Evolutionary conservation across 805 yeast species (phyloP).

Genomic region (Lachancea meyersii): DNA sequence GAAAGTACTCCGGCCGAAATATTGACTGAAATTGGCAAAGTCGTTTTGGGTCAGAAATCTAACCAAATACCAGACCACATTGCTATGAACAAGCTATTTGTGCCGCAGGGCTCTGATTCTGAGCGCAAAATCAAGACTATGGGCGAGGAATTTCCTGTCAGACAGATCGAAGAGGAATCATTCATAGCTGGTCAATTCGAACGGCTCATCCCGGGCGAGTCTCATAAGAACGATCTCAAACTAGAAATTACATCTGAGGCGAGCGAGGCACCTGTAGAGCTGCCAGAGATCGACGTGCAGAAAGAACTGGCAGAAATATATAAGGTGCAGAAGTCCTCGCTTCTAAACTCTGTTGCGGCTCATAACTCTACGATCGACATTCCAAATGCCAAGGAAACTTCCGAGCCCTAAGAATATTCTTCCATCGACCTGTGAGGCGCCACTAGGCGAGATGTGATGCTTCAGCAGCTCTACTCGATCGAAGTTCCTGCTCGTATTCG

Average conservation of each 20-base stretch:
- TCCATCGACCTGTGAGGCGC: not conserved
- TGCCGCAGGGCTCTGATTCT: conserved; percentile 50
- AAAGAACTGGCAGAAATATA: conserved; percentile 5
- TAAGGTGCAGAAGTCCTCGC: conserved; percentile 5
- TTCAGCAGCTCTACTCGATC: not conserved
- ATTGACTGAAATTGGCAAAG: conserved; percentile 1
- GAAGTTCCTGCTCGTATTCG: not conserved
- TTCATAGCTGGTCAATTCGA: conserved; percentile 4
- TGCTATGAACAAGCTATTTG: conserved; percentile 24
- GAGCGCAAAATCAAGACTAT: conserved; percentile 43
- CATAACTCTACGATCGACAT: not conserved
- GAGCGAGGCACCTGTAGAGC: not conserved
- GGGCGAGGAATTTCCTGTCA: conserved; percentile 32
- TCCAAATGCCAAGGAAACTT: not conserved
- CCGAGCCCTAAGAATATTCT: not conserved
- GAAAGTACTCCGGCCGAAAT: not conserved
- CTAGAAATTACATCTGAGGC: not conserved
- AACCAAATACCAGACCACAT: conserved; percentile 13
- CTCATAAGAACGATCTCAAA: not conserved
- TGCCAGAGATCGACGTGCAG: conserved; percentile 5
- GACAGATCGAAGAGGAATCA: conserved; percentile 3
- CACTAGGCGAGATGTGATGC: not conserved
- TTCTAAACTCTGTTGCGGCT: not conserved
- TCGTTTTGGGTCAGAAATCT: conserved; percentile 4
- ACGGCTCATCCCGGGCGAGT: conserved; percentile 10